Base-by-base conservation (phyloP, 2,329 filamentous ascomycete species). In the Neonectria sp. region DNA sequence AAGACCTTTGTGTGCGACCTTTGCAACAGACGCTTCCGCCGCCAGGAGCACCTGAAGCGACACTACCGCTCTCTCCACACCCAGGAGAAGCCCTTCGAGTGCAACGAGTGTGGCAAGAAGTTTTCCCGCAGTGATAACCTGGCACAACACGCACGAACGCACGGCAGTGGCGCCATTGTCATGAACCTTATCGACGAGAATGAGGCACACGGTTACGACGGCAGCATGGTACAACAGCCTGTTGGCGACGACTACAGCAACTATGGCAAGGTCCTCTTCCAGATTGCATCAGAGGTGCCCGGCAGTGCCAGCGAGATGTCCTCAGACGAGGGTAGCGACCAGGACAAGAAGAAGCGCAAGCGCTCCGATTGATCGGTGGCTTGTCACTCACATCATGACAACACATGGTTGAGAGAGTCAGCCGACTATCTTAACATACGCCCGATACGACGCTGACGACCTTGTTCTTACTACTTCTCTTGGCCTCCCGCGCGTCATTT, bases 41-140 rank as follows among this genome's bases (percentile, higher is more conserved):
- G 96, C 70, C 96, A 99, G 84, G 96, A 99, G 83, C 96, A 99
- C 79, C 90, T 99, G 68, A 99, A 99, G 91, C 93, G 96, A 70
- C 96, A 99, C 86, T 97, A 97, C 87, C 92, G 96, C 75, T 98
- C 96, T 65, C 94, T 99, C 55, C 96, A 99, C 87, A 99, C 96
- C 1, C 92, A 97, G 79, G 96, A 98, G 81, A 99, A 98, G 91
- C 96, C 96, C 6, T 99, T 98, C 77, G 94, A 97, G 85, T 99
- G 96, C 87, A 90, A 91, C 73, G 95, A 99, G 85, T 99, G 96
- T 78, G 95, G 96, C 76, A 99, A 99, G 92, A 98, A 97, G 87
- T 99, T 98, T 85, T 98, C 95, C 24, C 92, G 96, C 76, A 97
- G 94, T 75, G 96, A 99, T 84, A 99, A 99, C 86, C 89, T 99